phyloP scores from a whole-genome alignment of 2,329 filamentous ascomycete species.

The Claviceps africana region DNA sequence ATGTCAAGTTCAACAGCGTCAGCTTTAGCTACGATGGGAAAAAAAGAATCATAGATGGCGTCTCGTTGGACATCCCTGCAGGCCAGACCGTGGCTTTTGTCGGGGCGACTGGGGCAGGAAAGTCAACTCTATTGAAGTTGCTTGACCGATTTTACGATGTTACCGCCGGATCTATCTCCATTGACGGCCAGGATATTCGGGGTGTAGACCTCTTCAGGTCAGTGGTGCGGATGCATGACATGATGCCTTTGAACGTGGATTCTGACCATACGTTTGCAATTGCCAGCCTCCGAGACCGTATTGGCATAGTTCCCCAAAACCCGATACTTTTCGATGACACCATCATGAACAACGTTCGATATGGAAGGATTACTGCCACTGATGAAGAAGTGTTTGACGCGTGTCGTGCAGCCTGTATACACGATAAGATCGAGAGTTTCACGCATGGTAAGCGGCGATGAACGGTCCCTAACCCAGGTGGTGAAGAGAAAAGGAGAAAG shows the following conservation, averaged over 20 bases:
- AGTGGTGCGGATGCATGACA: constrained; percentile 15
- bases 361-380: constrained; percentile 37
- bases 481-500: neutral
- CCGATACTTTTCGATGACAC: constrained; percentile 44
- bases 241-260: constrained; percentile 21
- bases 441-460: constrained; percentile 25
- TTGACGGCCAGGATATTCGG: constrained; percentile 47
- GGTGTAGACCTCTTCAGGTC: constrained; percentile 32
- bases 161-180: constrained; percentile 35
- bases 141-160: constrained; percentile 48
- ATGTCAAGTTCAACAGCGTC: constrained; percentile 41
- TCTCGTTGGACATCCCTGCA: constrained; percentile 35
- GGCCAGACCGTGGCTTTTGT: constrained; percentile 46
- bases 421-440: constrained; percentile 43
- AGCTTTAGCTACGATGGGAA: constrained; percentile 46
- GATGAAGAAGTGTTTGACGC: constrained; percentile 42
- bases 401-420: constrained; percentile 41
- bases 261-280: constrained; percentile 9
- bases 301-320: constrained; percentile 43
- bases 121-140: constrained; percentile 47
- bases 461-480: neutral
- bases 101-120: constrained; percentile 45
- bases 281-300: constrained; percentile 34
- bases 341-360: constrained; percentile 45
- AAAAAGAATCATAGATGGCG: constrained; percentile 40